Evolutionary conservation across 345 rosid genomes (phyloP), one percentile per base, ranked within the genome.

Genomic region (Microcos paniculata): DNA sequence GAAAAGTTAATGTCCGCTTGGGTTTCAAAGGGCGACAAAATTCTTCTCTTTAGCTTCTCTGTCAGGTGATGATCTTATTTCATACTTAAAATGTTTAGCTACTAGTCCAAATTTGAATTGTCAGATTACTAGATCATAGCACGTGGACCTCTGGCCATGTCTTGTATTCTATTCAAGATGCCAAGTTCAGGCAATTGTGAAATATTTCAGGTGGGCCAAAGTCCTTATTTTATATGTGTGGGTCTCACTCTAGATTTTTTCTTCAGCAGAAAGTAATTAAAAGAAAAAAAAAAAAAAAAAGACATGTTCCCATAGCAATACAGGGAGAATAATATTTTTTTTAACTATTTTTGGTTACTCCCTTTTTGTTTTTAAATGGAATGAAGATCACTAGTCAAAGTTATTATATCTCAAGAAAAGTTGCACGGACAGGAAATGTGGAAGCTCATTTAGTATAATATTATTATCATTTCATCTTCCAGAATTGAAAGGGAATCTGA

Each of bases 11-110:
- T 91, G 93, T 79, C 80, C 40, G 85, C 97, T 53, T 93, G 98
- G 99, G 78, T 86, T 72, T 88, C 84, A 73, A 85, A 81, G 81
- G 99, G 99, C 46, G 99, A 96, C 82, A 96, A 96, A 79, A 85
- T 91, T 85, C 97, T 96, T 82, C 89, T 96, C 15, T 96, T 96
- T 79, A 96, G 99, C 86, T 93, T 85, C 83, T 91, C 99, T 49
- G 97, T 93, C 79, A 93, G 98, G 98, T 94, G 63, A 80, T 72
- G 62, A 40, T 61, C 13, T 11, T 63, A 5, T 52, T 65, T 30
- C 24, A 24, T 31, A 35, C 62, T 75, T 23, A 9, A n/a, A 6
- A 5, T 28, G 40, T 40, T 57, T 26, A 4, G 23, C 33, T 24
- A 71, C 23, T 71, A 8, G 61, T 61, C 68, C 62, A 26, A 19